Evolutionary conservation across 2,329 filamentous ascomycete species (phyloP), one percentile per base, ranked within the genome.

Genomic region (Triangularia setosa): DNA sequence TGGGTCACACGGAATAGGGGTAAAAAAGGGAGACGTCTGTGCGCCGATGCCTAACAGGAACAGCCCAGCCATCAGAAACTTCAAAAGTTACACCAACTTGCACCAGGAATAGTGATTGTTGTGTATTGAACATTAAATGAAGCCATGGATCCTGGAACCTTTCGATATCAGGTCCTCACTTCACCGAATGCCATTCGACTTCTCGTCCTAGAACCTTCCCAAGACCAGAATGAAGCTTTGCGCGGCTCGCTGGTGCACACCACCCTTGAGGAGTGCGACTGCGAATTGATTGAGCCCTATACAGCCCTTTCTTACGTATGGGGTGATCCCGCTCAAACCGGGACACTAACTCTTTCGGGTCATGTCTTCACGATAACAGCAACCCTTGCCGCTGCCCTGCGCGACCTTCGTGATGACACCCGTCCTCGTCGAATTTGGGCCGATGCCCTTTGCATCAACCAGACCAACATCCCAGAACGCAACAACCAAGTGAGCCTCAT

Each of bases 381-480:
- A 6, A 35, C 58, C 6, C 21, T 64, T 7, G 33, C 52, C 6
- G 18, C 28, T n/a, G 62, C 62, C 54, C 59, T 66, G 16, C 62
- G 56, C 2, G 54, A 57, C 23, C 55, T 66, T 14, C 54, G 65
- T 11, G 33, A 58, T 54, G 59, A 55, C 12, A 48, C 35, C 27
- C 27, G 56, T 24, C 44, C 56, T 6, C 65, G 48, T 11, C 61
- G 59, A 30, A 57, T 64, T 23, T 68, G 66, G 66, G 62, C 63
- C 6, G 66, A 68, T 33, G 60, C 62, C 18, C 60, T 68, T 7
- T 68, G 66, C 53, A 68, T 68, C 60, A 61, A 68, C 60, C 66
- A 68, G 60, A 21, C 61, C 7, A 61, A 66, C 55, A 25, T 64
- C 3, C 27, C 52, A 5, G 66, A 68, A 57, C 64, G 64, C 5